Conservation (phyloP, 2,329 filamentous ascomycete species). For the Amesomyces nigricolor region DNA sequence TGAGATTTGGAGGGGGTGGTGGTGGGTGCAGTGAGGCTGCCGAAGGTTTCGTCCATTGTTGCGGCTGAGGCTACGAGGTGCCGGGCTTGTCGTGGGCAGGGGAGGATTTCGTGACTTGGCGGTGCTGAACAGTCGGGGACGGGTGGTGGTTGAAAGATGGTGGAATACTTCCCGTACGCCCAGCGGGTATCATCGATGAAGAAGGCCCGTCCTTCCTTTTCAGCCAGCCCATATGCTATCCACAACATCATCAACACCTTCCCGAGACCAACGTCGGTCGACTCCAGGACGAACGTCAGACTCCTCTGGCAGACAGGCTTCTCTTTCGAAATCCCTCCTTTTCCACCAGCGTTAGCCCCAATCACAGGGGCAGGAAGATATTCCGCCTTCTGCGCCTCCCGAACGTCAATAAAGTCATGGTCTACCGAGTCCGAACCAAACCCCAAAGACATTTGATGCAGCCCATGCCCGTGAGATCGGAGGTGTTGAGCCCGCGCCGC, state of each 20-base stretch:
- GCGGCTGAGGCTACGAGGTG: slow-evolving; percentile 70
- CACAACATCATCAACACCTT: slow-evolving; percentile 72
- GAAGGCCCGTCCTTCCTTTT: slow-evolving; percentile 67
- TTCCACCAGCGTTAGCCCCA: slow-evolving; percentile 27
- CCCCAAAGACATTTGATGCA: slow-evolving; percentile 36
- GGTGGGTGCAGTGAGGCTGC: slow-evolving; percentile 47
- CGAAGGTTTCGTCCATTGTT: slow-evolving; percentile 61
- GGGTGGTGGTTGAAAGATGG: slow-evolving; percentile 66
- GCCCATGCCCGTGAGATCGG: slow-evolving; percentile 36
- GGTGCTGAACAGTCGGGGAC: slow-evolving; percentile 62
- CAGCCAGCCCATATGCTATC: slow-evolving; percentile 75
- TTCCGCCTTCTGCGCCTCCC: slow-evolving; percentile 61
- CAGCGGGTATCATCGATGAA: slow-evolving; percentile 82
- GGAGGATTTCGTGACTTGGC: slow-evolving; percentile 68
- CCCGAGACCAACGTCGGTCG: slow-evolving; percentile 69
- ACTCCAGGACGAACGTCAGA: slow-evolving; percentile 74
- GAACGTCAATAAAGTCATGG: slow-evolving; percentile 66
- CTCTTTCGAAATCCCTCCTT: slow-evolving; percentile 28
- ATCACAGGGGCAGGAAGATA: slow-evolving; percentile 45
- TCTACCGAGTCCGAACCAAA: slow-evolving; percentile 52
- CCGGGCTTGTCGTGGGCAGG: slow-evolving; percentile 69
- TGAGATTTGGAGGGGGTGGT: slow-evolving; percentile 41
- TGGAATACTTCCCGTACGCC: slow-evolving; percentile 70
- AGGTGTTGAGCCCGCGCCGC: slow-evolving; percentile 51
- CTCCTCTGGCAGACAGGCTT: slow-evolving; percentile 60